Percentiles rank a stretch among this genome's conserved stretches.
phyloP scores from a whole-genome alignment of 139 green algal species.

The Pseudopediastrum boryanum region DNA sequence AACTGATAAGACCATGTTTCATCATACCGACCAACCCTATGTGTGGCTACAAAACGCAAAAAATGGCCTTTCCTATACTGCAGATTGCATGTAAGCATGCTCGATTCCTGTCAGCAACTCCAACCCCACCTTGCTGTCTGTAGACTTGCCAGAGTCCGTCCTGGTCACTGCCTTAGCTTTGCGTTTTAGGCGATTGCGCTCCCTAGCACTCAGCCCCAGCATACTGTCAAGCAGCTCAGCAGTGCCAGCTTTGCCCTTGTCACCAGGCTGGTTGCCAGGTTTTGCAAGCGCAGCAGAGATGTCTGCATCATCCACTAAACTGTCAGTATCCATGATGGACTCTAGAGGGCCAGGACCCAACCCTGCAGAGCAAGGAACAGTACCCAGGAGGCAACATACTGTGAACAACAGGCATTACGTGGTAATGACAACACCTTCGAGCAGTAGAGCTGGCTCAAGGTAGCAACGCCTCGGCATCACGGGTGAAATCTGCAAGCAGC shows the following conservation, averaged over 20 bases:
- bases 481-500: too few relatives aligned
- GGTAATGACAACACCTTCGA: neutral
- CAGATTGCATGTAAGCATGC: too few relatives aligned
- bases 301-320: constrained; percentile 84
- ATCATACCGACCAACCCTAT: too few relatives aligned
- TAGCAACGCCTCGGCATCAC: neutral
- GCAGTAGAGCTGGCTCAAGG: neutral
- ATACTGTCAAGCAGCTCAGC: constrained; percentile 60
- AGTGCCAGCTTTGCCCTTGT: constrained; percentile 47
- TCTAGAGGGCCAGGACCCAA: constrained; percentile 52
- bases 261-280: neutral
- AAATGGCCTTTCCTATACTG: too few relatives aligned
- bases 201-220: constrained; percentile 73
- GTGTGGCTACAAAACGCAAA: too few relatives aligned
- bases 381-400: neutral
- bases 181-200: constrained; percentile 88
- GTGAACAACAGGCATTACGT: neutral
- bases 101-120: neutral
- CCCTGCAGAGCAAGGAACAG: neutral
- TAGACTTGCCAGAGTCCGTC: constrained; percentile 25
- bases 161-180: constrained; percentile 67
- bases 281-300: constrained; percentile 43
- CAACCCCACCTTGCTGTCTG: constrained; percentile 1
- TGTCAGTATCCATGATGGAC: constrained; percentile 72
- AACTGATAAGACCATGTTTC: too few relatives aligned